Conservation (phyloP, 2,329 filamentous ascomycete genomes). For the Claviceps sorghi region DNA sequence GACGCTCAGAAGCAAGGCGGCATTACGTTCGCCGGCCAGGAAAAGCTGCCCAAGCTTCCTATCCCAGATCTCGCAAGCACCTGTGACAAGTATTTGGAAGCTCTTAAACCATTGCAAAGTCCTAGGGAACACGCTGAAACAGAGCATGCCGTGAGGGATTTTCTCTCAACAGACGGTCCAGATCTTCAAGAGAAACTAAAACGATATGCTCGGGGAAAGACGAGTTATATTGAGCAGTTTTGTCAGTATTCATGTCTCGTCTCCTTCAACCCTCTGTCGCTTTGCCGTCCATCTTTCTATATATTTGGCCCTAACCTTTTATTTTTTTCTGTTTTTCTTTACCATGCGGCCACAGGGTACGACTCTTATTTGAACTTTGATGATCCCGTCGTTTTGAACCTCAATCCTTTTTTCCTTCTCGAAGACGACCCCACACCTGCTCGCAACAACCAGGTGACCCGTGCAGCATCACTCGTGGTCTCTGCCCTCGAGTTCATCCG, state of each 20-base stretch:
- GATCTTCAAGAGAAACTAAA: slow-evolving; percentile 79
- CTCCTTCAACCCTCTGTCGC: not conserved
- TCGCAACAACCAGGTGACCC: slow-evolving; percentile 89
- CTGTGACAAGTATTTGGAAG: slow-evolving; percentile 63
- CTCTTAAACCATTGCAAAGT: slow-evolving; percentile 68
- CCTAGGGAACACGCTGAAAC: slow-evolving; percentile 73
- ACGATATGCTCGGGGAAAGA: slow-evolving; percentile 77
- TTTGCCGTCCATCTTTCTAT: not conserved
- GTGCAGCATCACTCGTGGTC: slow-evolving; percentile 79
- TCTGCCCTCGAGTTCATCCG: slow-evolving; percentile 86
- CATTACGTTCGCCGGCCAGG: slow-evolving; percentile 80
- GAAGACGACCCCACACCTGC: slow-evolving; percentile 96
- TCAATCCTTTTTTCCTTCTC: slow-evolving; percentile 94
- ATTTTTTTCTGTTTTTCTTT: not conserved
- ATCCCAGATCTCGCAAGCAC: slow-evolving; percentile 77
- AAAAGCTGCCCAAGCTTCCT: slow-evolving; percentile 77
- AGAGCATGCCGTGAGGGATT: slow-evolving; percentile 64
- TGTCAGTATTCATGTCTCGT: slow-evolving; percentile 44
- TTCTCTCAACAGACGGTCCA: slow-evolving; percentile 66
- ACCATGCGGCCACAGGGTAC: slow-evolving; percentile 53
- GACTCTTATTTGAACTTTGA: slow-evolving; percentile 97
- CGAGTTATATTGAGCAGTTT: slow-evolving; percentile 97
- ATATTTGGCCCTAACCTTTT: slow-evolving; percentile 4
- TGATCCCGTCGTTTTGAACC: slow-evolving; percentile 89
- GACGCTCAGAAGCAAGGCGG: slow-evolving; percentile 42